Percentiles rank a stretch among this genome's conserved stretches.
Evolutionary conservation across 306 rosid genomes (phyloP).

Genomic region (Gastrolobium villosum): DNA sequence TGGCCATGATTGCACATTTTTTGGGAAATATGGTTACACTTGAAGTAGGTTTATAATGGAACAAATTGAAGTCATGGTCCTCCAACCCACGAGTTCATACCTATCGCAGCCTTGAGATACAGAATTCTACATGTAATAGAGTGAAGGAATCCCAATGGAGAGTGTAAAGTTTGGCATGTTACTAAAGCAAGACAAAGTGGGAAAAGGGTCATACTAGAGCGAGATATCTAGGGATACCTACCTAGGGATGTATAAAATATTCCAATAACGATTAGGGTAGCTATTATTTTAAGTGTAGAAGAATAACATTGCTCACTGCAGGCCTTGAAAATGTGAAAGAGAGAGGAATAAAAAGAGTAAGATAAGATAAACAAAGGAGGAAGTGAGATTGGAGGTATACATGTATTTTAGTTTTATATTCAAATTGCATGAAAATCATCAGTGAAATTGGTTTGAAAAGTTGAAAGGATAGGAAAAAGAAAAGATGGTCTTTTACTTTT

Average conservation of each 20-base stretch:
- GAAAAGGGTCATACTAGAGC: conserved; percentile 55
- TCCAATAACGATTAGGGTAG: conserved; percentile 47
- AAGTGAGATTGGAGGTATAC: conserved; percentile 32
- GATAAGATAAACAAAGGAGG: conserved; percentile 39
- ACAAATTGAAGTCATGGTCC: conserved; percentile 35
- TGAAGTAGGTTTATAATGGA: conserved; percentile 48
- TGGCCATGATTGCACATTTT: conserved; percentile 55
- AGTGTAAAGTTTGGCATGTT: conserved; percentile 85
- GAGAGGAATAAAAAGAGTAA: conserved; percentile 12
- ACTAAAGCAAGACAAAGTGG: conserved; percentile 74
- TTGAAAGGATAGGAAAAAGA: conserved; percentile 65
- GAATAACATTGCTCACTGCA: conserved; percentile 58
- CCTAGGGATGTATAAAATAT: conserved; percentile 83
- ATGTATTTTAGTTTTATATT: conserved; percentile 50
- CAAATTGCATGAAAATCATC: conserved; percentile 74
- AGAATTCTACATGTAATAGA: conserved; percentile 52
- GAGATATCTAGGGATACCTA: conserved; percentile 64
- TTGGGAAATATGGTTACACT: conserved; percentile 50
- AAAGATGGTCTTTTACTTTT: conserved; percentile 70
- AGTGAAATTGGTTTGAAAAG: conserved; percentile 61
- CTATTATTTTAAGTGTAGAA: conserved; percentile 51
- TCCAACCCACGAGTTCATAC: conserved; percentile 39
- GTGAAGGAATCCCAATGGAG: conserved; percentile 89
- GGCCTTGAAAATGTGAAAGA: conserved; percentile 67
- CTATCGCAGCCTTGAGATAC: conserved; percentile 52